Conservation (phyloP, 2,329 filamentous ascomycete genomes). For the Sporothrix brunneoviolacea region DNA sequence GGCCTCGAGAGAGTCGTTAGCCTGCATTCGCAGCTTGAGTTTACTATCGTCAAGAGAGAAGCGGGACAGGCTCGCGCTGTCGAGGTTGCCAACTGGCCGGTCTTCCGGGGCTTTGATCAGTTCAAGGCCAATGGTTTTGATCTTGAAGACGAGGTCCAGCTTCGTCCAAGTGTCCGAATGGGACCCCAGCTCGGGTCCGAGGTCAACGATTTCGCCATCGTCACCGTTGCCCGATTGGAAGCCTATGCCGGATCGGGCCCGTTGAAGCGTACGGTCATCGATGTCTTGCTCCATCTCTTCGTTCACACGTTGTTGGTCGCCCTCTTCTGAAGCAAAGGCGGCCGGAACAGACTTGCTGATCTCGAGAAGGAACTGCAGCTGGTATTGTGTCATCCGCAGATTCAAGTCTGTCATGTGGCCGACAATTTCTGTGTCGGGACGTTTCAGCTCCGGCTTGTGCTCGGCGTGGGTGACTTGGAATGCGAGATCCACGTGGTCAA, state of each 20-base stretch:
- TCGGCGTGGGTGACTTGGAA: constrained; percentile 91
- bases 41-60: constrained; percentile 93
- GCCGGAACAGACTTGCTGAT: constrained; percentile 81
- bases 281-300: constrained; percentile 66
- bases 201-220: constrained; percentile 42
- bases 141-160: constrained; percentile 83
- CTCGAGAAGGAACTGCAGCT: constrained; percentile 82
- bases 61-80: constrained; percentile 76
- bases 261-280: constrained; percentile 47
- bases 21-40: constrained; percentile 87
- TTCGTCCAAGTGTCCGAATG: constrained; percentile 78
- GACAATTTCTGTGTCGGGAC: constrained; percentile 87
- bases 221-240: constrained; percentile 15
- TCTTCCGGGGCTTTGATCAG: constrained; percentile 70
- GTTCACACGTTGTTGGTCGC: constrained; percentile 63
- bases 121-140: constrained; percentile 82
- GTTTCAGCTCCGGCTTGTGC: constrained; percentile 66
- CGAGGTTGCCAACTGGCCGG: constrained; percentile 70
- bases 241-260: constrained; percentile 37
- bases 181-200: constrained; percentile 64
- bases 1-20: constrained; percentile 83
- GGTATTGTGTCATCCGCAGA: constrained; percentile 78
- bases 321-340: constrained; percentile 58
- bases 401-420: constrained; percentile 92
- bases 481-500: constrained; percentile 90